These are phyloP conservation scores for Marasmius sp. DNA, from an alignment of 1,284 basidiomycete species.

Conservation along the genomic window DNA sequence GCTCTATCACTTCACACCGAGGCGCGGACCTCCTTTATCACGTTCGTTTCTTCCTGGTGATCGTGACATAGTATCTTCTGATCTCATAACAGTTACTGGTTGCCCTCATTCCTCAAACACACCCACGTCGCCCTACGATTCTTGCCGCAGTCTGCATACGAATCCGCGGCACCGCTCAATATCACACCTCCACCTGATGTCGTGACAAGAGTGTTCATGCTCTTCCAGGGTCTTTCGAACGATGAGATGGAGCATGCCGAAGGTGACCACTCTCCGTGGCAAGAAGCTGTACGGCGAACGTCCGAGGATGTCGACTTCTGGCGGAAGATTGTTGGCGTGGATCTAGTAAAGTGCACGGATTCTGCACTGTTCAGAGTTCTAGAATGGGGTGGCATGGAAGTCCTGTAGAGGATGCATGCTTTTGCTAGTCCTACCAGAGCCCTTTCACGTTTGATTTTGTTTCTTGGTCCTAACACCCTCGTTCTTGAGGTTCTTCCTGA, in stretches of 20 bases:
- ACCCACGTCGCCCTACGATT: slow-evolving; percentile 43
- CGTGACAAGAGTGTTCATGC: slow-evolving; percentile 45
- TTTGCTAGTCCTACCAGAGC: not conserved
- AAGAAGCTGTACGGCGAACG: not conserved
- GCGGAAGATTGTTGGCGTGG: slow-evolving; percentile 24
- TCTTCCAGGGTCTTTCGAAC: slow-evolving; percentile 36
- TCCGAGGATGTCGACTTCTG: slow-evolving; percentile 16
- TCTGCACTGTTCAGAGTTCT: slow-evolving; percentile 25
- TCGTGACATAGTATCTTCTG: not conserved
- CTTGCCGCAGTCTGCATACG: slow-evolving; percentile 40
- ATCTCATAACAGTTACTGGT: slow-evolving; percentile 34
- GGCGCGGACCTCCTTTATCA: slow-evolving; percentile 15
- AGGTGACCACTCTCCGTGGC: not conserved
- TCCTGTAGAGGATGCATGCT: slow-evolving; percentile 4
- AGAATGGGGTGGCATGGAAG: slow-evolving; percentile 36
- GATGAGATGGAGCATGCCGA: not conserved
- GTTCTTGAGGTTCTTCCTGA: no score
- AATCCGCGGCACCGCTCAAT: slow-evolving; percentile 33
- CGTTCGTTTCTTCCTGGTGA: slow-evolving; percentile 15
- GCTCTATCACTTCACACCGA: slow-evolving; percentile 11
- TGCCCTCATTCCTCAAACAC: slow-evolving; percentile 39
- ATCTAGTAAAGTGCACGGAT: slow-evolving; percentile 16
- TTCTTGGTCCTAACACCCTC: not conserved
- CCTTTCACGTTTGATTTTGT: not conserved
- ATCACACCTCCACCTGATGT: slow-evolving; percentile 41